Percentiles rank a stretch among this genome's conserved stretches.
Evolutionary conservation across 2,329 filamentous ascomycete genomes (phyloP).

Genomic region (Hymenoscyphus linearis): DNA sequence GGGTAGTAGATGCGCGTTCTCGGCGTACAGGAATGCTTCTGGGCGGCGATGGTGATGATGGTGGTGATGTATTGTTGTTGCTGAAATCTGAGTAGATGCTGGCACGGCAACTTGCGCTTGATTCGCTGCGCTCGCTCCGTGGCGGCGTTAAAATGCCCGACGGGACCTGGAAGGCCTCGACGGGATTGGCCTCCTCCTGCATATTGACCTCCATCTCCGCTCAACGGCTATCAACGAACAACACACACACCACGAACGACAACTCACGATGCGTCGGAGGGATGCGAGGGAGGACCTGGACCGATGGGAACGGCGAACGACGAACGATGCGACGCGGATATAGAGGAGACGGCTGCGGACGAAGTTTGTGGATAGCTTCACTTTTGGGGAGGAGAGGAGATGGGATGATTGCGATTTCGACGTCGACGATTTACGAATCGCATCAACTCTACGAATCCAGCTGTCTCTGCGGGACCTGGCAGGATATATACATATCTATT

Average conservation of each 20-base stretch:
- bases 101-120: not conserved
- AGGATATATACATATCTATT: not conserved
- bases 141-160: not conserved
- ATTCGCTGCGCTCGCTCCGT: not conserved
- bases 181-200: not conserved
- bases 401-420: not conserved
- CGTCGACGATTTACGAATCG: not conserved
- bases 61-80: not conserved
- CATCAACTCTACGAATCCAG: not conserved
- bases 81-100: conserved; percentile 1
- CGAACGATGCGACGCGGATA: too few relatives aligned
- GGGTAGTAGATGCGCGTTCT: conserved; percentile 20
- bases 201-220: not conserved
- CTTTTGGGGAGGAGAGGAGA: not conserved
- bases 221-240: not conserved
- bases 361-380: not conserved
- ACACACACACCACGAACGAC: not conserved
- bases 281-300: not conserved
- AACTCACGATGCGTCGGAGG: not conserved
- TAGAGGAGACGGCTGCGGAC: not conserved
- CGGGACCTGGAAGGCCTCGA: not conserved
- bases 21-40: conserved; percentile 11
- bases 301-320: too few relatives aligned
- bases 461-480: too few relatives aligned
- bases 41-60: not conserved